Percentiles rank a stretch among this genome's conserved stretches.
These are phyloP conservation scores for Acacia confusa DNA, from an alignment of 306 rosid species.

Conservation along the genomic window DNA sequence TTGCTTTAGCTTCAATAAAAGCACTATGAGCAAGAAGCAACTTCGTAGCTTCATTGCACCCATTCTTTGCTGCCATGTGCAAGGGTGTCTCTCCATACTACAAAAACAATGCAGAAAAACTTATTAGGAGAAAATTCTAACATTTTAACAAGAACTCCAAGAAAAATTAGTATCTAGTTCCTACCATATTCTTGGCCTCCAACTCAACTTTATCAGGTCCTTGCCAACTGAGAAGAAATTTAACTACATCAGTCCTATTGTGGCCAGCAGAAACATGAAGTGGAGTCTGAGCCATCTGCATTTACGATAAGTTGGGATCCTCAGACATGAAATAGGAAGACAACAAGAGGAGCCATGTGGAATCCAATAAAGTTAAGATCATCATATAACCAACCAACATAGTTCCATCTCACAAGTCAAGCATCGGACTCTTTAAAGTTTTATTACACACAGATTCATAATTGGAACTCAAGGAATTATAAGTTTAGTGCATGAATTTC, in stretches of 20 bases:
- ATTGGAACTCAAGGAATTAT: not conserved
- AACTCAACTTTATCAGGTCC: constrained; percentile 64
- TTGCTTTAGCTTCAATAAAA: constrained; percentile 84
- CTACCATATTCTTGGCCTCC: constrained; percentile 76
- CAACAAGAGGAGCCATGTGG: constrained; percentile 1
- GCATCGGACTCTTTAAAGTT: not conserved
- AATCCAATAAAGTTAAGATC: constrained; percentile 12
- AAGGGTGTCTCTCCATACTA: constrained; percentile 81
- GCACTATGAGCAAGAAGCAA: constrained; percentile 68
- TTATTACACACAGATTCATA: not conserved
- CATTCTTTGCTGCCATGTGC: constrained; percentile 79
- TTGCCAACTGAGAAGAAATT: constrained; percentile 80
- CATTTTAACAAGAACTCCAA: not conserved
- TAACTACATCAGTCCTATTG: constrained; percentile 71
- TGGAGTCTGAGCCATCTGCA: constrained; percentile 75
- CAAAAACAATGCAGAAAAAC: constrained; percentile 18
- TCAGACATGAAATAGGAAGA: constrained; percentile 11
- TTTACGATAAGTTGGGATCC: constrained; percentile 11
- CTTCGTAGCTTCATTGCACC: constrained; percentile 61
- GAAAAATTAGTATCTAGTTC: constrained; percentile 22
- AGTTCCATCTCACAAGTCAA: not conserved
- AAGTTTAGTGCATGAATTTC: not conserved
- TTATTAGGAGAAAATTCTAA: not conserved
- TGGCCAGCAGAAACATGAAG: constrained; percentile 81
- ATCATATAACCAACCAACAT: constrained; percentile 16